Conservation (phyloP, 768 basidiomycete species). For the Tubosaeta brunneosetosa region DNA sequence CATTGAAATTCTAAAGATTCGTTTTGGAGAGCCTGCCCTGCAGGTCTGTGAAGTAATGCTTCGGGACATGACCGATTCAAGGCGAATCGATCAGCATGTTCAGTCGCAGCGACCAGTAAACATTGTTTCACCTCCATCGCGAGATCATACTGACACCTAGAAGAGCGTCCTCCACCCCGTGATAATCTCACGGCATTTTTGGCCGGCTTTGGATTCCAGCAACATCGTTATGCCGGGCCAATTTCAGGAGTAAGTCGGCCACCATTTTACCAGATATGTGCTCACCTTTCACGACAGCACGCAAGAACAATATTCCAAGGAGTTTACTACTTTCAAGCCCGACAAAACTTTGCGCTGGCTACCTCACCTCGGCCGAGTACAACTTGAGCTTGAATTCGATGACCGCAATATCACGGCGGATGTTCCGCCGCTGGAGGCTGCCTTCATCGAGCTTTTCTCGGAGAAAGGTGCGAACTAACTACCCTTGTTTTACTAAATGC, state of each 20-base stretch:
- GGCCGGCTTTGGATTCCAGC: constrained; percentile 80
- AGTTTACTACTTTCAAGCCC: constrained; percentile 82
- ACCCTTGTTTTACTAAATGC: not conserved
- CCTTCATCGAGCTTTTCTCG: constrained; percentile 83
- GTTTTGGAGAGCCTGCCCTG: constrained; percentile 89
- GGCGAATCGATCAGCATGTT: constrained; percentile 82
- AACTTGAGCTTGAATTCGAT: constrained; percentile 73
- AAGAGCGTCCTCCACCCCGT: constrained; percentile 80
- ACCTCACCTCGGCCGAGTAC: constrained; percentile 82
- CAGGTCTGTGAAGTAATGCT: constrained; percentile 99
- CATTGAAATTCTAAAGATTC: constrained; percentile 90
- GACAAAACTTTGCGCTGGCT: constrained; percentile 90
- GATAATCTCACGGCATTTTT: constrained; percentile 91
- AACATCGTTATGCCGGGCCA: constrained; percentile 81
- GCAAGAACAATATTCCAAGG: constrained; percentile 70
- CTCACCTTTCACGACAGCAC: constrained; percentile 40
- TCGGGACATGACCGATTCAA: constrained; percentile 94
- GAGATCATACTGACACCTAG: constrained; percentile 4
- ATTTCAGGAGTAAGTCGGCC: constrained; percentile 59
- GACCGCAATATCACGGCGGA: constrained; percentile 74
- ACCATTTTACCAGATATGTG: not conserved
- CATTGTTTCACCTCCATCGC: not conserved
- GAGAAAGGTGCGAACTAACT: constrained; percentile 46
- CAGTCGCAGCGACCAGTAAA: constrained; percentile 68
- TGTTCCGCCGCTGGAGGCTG: constrained; percentile 86